Evolutionary conservation across 2,329 filamentous ascomycete genomes (phyloP), one percentile per base, ranked within the genome.

Genomic region (Reticulascus tulasneorum): DNA sequence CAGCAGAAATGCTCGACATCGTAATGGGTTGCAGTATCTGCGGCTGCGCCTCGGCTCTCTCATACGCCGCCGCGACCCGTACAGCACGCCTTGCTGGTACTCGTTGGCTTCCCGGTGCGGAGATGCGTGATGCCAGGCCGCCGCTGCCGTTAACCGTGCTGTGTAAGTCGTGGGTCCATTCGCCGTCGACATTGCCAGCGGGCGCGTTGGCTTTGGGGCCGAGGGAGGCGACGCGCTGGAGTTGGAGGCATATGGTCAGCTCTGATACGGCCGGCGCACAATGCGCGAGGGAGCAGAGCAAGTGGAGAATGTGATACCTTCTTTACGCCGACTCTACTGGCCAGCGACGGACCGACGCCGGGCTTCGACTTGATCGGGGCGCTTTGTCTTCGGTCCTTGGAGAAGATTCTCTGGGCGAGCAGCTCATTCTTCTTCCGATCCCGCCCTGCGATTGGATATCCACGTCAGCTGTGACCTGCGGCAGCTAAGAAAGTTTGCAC

Each of bases 141-240:
- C 49, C 55, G 47, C 50, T 58, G 42, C 36, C 56, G 35, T 57
- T 67, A 41, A 67, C 54, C 47, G 64, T 47, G 45, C 62, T 60
- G 57, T 86, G 80, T 4, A 86, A 69, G 48, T 86, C 82, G 55
- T 86, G 82, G 9, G 78, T 80, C 82, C 82, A 86, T 59, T 83
- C 79, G 46, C 73, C 71, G 48, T 84, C 71, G 55, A 84, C 73
- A 55, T 79, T 75, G 44, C 75, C 72, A 11, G 64, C 53, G 20
- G 68, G 63, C 20, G 57, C 45, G 30, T 53, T 58, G 19, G 55
- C 50, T 46, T 65, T 61, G 36, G 58, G 54, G 21, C 54, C 33
- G 47, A 46, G 33, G 29, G 42, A 40, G 37, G 49, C 45, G 42
- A 54, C 49, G 48, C 55, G 55, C 51, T 57, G 49, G 32, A 29